Conservation (phyloP, 345 rosid species). For the Citrus reticulata region DNA sequence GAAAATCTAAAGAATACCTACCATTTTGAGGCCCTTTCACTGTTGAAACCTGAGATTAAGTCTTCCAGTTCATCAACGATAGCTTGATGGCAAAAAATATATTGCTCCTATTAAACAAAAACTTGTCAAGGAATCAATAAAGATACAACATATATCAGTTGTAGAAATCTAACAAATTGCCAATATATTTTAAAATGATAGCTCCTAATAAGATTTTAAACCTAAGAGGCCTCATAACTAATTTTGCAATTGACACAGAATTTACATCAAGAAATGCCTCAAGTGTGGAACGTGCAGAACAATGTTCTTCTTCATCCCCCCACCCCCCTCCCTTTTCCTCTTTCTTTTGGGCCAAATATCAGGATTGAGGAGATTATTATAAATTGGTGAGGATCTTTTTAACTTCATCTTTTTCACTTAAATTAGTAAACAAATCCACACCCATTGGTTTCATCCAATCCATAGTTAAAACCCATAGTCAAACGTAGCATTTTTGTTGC, state of each 20-base stretch:
- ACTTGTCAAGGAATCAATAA: neutral
- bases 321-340: too few relatives aligned
- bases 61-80: slow-evolving; percentile 70
- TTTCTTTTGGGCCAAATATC: neutral
- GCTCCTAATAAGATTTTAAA: too few relatives aligned
- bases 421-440: neutral
- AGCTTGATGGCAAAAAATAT: slow-evolving; percentile 66
- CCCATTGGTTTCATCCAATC: neutral
- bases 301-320: too few relatives aligned
- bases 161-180: too few relatives aligned
- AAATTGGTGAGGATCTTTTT: neutral
- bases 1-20: slow-evolving; percentile 1
- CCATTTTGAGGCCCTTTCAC: slow-evolving; percentile 29
- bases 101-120: slow-evolving; percentile 57
- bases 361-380: neutral
- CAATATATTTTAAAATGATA: too few relatives aligned
- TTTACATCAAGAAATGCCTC: neutral
- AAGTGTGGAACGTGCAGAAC: neutral
- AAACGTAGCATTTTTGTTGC: neutral
- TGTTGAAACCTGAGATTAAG: slow-evolving; percentile 32
- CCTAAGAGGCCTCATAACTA: neutral
- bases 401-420: too few relatives aligned
- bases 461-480: neutral
- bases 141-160: too few relatives aligned
- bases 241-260: neutral